Conservation (phyloP, 768 basidiomycete genomes). For the Trametes meyenii region DNA sequence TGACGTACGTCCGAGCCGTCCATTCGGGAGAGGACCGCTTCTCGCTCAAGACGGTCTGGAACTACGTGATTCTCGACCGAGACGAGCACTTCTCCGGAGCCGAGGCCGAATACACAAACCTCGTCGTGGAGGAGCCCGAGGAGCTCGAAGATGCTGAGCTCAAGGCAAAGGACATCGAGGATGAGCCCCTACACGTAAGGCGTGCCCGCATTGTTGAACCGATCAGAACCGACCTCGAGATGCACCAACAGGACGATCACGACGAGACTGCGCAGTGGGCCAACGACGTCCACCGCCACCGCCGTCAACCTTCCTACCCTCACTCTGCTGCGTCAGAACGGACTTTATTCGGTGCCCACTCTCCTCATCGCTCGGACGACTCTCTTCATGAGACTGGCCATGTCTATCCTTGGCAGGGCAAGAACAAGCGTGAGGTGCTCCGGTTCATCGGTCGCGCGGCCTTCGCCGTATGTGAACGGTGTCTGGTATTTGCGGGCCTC, state of each 20-base stretch:
- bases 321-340: conserved; percentile 53
- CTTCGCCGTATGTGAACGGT: conserved; percentile 61
- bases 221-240: conserved; percentile 29
- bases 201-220: conserved; percentile 28
- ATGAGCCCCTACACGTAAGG: conserved; percentile 21
- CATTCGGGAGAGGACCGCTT: conserved; percentile 43
- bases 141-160: conserved; percentile 53
- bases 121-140: conserved; percentile 57
- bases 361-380: conserved; percentile 58
- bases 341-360: conserved; percentile 53
- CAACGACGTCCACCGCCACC: conserved; percentile 41
- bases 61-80: conserved; percentile 54
- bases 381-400: conserved; percentile 48
- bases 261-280: conserved; percentile 57
- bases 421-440: conserved; percentile 31
- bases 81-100: conserved; percentile 32
- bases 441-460: conserved; percentile 47
- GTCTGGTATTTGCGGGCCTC: conserved; percentile 73
- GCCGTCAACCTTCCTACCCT: conserved; percentile 45
- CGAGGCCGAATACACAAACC: conserved; percentile 58
- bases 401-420: conserved; percentile 22
- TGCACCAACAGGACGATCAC: conserved; percentile 34
- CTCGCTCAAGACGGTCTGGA: conserved; percentile 57
- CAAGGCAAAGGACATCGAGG: conserved; percentile 33
- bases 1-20: conserved; percentile 46